These are phyloP conservation scores for Phytophthora fragariaefolia DNA, from an alignment of 352 stramenopile genomes.

Conservation along the genomic window DNA sequence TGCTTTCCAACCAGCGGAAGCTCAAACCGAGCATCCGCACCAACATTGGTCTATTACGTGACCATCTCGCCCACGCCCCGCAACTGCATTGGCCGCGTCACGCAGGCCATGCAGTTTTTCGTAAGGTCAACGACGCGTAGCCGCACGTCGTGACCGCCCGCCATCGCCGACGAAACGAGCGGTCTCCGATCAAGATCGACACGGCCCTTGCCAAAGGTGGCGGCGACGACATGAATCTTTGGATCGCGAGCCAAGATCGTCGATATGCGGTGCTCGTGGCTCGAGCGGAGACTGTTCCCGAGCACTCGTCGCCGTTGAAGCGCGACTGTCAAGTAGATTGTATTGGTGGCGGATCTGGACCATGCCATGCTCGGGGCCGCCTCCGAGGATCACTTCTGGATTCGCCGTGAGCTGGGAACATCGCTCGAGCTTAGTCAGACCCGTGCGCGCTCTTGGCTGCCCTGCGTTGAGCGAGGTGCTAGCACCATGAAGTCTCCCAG, in stretches of 20 bases:
- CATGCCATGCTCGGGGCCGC: not conserved
- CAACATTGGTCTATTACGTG: constrained; percentile 61
- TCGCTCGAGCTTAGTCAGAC: constrained; percentile 3
- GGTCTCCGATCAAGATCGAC: constrained; percentile 14
- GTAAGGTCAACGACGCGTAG: constrained; percentile 8
- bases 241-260: constrained; percentile 20
- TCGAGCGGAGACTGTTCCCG: constrained; percentile 23
- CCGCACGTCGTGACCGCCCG: not conserved
- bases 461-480: too few relatives aligned
- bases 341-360: constrained; percentile 5
- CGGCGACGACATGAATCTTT: constrained; percentile 21
- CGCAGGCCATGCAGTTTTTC: constrained; percentile 35
- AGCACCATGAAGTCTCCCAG: constrained; percentile 59
- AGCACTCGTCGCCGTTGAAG: constrained; percentile 3
- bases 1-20: constrained; percentile 56
- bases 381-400: constrained; percentile 38
- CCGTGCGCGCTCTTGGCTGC: too few relatives aligned
- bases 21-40: constrained; percentile 67
- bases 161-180: constrained; percentile 14
- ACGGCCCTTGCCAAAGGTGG: constrained; percentile 9
- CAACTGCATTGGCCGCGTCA: constrained; percentile 65
- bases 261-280: constrained; percentile 14
- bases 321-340: constrained; percentile 6
- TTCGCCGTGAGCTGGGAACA: constrained; percentile 44
- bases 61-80: constrained; percentile 62